Evolutionary conservation across 73 alveolate species (phyloP), one percentile per base, ranked within the genome.

Genomic region (Strombidium stylifer): DNA sequence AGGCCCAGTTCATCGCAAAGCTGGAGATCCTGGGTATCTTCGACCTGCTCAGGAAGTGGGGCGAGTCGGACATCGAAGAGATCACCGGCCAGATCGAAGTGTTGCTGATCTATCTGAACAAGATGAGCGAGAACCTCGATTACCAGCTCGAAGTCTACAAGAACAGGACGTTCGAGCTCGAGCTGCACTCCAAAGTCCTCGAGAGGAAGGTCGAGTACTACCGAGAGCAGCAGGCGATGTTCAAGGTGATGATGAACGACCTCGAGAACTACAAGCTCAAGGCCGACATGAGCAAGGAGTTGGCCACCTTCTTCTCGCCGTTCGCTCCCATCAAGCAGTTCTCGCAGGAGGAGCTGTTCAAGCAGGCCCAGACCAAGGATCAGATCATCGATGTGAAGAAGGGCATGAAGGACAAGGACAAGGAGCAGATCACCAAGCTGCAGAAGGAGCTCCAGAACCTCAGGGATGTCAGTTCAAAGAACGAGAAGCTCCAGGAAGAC

Each of bases 21-120:
- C 57, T 74, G 40, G 87, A 74, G 24, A 74, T 62, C 40, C 66
- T 74, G 26, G 87, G 87, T 1, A 36, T 74, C 2, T 74, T 30
- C 25, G 87, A 74, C 30, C 81, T 62, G 10, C 42, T 72, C 21
- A 42, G 65, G 45, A 36, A 49, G 11, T 58, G 61, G 24, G 55
- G 41, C 19, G 41, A 74, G 49, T 66, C 21, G 37, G 49, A 26
- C 26, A 55, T 62, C 51, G 58, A 49, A 4, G 72, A 74, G 35
- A 45, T 74, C 10, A 12, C 23, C 5, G 49, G 23, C 31, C 58
- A 74, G 45, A 58, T 74, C 21, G 48, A 47, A 56, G 26, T 18
- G 2, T 57, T 74, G 50, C 69, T 62, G 36, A 57, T 37, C 42
- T 48, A 64, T 51, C 31, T 68, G 27, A 34, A 61, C 37, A 53